A percentile compares a stretch with the other conserved stretches of the same genome.
phyloP scores from a whole-genome alignment of 805 yeast genomes.

The Jamesozyma piceae region DNA sequence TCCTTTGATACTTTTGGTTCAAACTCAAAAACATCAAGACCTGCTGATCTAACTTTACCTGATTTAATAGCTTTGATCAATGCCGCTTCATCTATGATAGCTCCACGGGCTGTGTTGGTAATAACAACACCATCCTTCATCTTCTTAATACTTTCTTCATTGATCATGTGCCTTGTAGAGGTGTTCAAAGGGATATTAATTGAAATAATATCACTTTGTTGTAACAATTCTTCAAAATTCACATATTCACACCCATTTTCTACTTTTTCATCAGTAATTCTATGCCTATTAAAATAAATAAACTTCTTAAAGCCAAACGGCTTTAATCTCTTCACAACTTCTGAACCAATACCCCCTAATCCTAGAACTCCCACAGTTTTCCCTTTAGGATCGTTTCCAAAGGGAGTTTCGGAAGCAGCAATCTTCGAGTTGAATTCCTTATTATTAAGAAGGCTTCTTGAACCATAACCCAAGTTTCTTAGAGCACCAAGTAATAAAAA shows the following conservation, averaged over 20 bases:
- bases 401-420: conserved; percentile 45
- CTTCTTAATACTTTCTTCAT: conserved; percentile 48
- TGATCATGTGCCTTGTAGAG: conserved; percentile 60
- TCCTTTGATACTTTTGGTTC: conserved; percentile 68
- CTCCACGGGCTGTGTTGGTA: conserved; percentile 85
- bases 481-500: conserved; percentile 53
- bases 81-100: conserved; percentile 61
- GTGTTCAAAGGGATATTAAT: conserved; percentile 70
- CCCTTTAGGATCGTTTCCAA: conserved; percentile 70
- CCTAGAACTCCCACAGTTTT: conserved; percentile 75
- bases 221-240: conserved; percentile 56
- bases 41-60: conserved; percentile 61
- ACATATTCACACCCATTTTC: conserved; percentile 68
- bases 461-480: conserved; percentile 58
- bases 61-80: conserved; percentile 45
- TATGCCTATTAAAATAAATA: conserved; percentile 61
- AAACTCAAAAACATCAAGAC: conserved; percentile 65
- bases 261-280: conserved; percentile 43
- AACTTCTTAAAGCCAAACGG: conserved; percentile 72
- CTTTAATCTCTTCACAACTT: conserved; percentile 56
- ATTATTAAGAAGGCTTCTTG: conserved; percentile 35
- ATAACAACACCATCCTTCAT: conserved; percentile 71
- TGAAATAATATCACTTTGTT: conserved; percentile 58
- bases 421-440: conserved; percentile 50
- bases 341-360: conserved; percentile 85